Percentiles rank a stretch among this genome's conserved stretches.
Conservation (phyloP, 2,329 filamentous ascomycete genomes). For the Periconia sp. region DNA sequence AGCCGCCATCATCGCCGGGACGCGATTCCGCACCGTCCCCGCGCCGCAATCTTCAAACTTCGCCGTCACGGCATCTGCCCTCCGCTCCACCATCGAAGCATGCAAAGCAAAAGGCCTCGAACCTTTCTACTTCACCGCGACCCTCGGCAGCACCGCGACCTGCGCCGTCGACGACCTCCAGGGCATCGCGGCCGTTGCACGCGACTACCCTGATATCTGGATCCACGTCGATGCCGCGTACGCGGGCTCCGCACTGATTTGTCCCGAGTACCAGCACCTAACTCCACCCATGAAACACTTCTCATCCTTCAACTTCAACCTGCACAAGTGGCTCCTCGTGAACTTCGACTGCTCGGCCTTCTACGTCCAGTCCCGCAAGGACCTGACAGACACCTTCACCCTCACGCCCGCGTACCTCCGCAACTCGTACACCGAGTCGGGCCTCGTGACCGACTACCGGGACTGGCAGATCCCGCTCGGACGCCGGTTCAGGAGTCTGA, state of each 20-base stretch:
- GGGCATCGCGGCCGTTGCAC: conserved; percentile 62
- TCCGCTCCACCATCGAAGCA: conserved; percentile 65
- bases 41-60: conserved; percentile 66
- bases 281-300: conserved; percentile 65
- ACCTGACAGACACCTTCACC: conserved; percentile 78
- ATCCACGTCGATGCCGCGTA: conserved; percentile 94
- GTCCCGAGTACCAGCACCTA: conserved; percentile 76
- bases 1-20: conserved; percentile 80
- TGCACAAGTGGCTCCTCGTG: conserved; percentile 96
- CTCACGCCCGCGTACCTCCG: conserved; percentile 80
- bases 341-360: conserved; percentile 85
- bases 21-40: conserved; percentile 73
- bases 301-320: conserved; percentile 91
- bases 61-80: conserved; percentile 66
- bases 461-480: conserved; percentile 98
- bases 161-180: conserved; percentile 84
- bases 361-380: conserved; percentile 72
- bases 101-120: conserved; percentile 70
- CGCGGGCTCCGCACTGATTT: conserved; percentile 80
- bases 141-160: conserved; percentile 82
- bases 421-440: conserved; percentile 78
- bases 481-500: conserved; percentile 81
- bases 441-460: conserved; percentile 89
- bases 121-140: conserved; percentile 84
- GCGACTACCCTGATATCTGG: conserved; percentile 68